Evolutionary conservation across 2,329 filamentous ascomycete species (phyloP).

Genomic region (Drechslerella dactyloides): DNA sequence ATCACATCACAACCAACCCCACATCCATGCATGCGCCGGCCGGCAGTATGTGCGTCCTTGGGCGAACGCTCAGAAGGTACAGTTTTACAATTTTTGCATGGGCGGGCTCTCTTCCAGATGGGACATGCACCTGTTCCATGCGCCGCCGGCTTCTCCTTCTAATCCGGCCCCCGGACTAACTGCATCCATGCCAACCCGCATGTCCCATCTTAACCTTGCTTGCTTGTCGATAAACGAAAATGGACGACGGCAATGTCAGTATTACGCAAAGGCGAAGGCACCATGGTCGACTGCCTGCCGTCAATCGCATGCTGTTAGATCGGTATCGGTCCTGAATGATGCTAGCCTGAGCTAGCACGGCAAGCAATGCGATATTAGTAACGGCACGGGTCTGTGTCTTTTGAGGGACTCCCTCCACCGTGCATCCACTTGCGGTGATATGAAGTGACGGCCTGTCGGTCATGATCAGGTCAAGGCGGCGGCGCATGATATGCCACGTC

Average conservation of each 20-base stretch:
- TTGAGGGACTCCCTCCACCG: slow-evolving; percentile 10
- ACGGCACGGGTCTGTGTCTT: slow-evolving; percentile 8
- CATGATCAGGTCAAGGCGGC: slow-evolving; percentile 11
- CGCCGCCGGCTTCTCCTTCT: slow-evolving; percentile 10
- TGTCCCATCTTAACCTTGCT: slow-evolving; percentile 10
- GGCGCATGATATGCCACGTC: slow-evolving; percentile 41
- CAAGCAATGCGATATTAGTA: not conserved
- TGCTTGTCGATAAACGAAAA: slow-evolving; percentile 40
- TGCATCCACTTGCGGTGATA: no score
- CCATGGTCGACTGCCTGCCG: slow-evolving; percentile 17
- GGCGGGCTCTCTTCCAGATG: not conserved
- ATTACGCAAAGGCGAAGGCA: slow-evolving; percentile 30
- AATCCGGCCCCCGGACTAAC: slow-evolving; percentile 22
- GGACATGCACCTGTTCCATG: not conserved
- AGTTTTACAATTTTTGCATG: no score
- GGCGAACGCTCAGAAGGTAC: no score
- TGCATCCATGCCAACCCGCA: slow-evolving; percentile 18
- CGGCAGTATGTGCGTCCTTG: not conserved
- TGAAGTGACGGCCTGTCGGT: not conserved
- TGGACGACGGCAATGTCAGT: slow-evolving; percentile 8
- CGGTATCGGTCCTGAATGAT: not conserved
- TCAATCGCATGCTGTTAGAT: slow-evolving; percentile 23
- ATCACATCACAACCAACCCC: slow-evolving; percentile 50
- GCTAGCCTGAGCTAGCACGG: not conserved
- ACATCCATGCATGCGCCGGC: slow-evolving; percentile 22